A percentile compares a stretch with the other conserved stretches of the same genome.
Evolutionary conservation across 495 filamentous ascomycete genomes (phyloP).

Genomic region (Penicillium longicatenatum): DNA sequence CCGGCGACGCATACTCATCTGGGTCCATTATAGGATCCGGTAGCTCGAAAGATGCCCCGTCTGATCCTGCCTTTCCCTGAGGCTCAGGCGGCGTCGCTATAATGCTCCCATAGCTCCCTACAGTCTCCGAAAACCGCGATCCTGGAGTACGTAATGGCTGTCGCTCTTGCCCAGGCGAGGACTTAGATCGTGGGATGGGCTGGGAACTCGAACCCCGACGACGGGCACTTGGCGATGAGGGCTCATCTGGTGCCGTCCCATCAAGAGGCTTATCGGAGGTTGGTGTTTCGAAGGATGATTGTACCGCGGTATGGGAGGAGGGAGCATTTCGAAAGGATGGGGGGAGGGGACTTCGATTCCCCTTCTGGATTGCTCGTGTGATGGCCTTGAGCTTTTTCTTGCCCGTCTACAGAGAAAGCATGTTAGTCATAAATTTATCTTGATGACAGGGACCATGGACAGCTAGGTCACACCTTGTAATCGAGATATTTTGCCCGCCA

Average conservation of each 20-base stretch:
- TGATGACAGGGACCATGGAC: neutral
- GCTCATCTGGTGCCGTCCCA: constrained; percentile 17
- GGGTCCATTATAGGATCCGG: constrained; percentile 73
- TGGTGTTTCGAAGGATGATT: constrained; percentile 10
- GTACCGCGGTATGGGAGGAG: constrained; percentile 29
- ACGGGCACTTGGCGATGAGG: constrained; percentile 5
- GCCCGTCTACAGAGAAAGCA: constrained; percentile 49
- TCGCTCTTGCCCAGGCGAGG: constrained; percentile 31
- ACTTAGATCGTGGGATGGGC: constrained; percentile 26
- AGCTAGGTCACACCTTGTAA: constrained; percentile 65
- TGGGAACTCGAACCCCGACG: constrained; percentile 1
- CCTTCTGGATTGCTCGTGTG: constrained; percentile 63
- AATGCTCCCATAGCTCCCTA: constrained; percentile 75
- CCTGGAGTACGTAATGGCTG: constrained; percentile 43
- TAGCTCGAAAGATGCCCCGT: constrained; percentile 60
- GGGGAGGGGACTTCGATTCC: constrained; percentile 59
- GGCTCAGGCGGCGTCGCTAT: constrained; percentile 59
- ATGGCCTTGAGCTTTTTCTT: constrained; percentile 90
- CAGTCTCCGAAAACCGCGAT: constrained; percentile 39
- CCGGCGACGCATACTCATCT: constrained; percentile 30
- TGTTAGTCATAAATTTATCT: neutral
- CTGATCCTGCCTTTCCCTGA: constrained; percentile 26
- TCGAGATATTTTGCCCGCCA: constrained; percentile 91
- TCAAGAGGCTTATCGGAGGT: constrained; percentile 28
- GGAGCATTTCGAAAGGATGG: constrained; percentile 32